Base-by-base conservation (phyloP, 768 basidiomycete species). In the Mycena vulgaris region DNA sequence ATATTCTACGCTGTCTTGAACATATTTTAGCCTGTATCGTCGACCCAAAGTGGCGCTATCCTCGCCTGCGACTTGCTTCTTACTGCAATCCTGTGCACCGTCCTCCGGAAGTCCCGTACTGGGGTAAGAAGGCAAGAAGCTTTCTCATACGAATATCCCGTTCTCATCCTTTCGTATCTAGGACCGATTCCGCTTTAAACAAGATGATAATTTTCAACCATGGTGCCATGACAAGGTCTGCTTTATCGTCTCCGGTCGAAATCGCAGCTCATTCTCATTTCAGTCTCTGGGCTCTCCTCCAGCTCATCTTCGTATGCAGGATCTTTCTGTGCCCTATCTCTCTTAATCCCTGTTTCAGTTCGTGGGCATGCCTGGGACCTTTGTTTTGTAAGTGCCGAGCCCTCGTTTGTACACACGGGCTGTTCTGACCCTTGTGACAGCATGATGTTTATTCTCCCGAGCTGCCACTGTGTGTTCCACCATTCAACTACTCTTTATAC, bases 191-290 rank as follows among this genome's bases (percentile, higher is more conserved):
- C 10, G 27, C 28, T 16, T 21, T 66, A 1, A 56, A 66, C 48
- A 66, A 51, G 14, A 66, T 66, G 64, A 49, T 51, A 9, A 66
- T 66, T 21, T 27, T 66, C 3, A 66, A 66, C 37, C 55, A 47
- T 6, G 64, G 64, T 6, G 45, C 56, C 3, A 49, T 58, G 56
- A 66, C 64, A 11, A 66, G 64, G 62, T 63, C 10, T 56, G n/a
- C n/a, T 17, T 19, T 1, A 25, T 49, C 8, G 8, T 31, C 23
- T 10, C 21, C 23, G 10, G 2, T 17, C 8, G 2, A 39, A 27
- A 31, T 27, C n/a, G 14, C 1, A 7, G 10, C 21, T 60, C 23
- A 27, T 16, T 5, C 14, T 19, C 16, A 27, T 13, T 16, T 11
- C 14, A 62, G 61, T 51, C 47, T 62, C 33, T 65, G 39, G 39